phyloP scores from a whole-genome alignment of 1,284 basidiomycete species.

The Sporisorium graminicola region DNA sequence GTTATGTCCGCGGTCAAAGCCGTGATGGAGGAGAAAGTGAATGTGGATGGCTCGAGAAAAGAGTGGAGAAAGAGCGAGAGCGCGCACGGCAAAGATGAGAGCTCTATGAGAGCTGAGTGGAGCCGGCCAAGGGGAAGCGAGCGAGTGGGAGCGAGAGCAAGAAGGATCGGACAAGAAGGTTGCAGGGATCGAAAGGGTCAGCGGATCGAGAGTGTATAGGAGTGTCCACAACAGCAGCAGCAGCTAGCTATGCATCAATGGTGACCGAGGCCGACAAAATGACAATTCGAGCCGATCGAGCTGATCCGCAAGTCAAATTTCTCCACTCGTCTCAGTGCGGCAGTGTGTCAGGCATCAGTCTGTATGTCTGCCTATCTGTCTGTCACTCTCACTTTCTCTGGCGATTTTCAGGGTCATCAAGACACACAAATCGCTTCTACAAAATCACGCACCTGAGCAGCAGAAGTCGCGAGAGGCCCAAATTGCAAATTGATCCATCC shows the following conservation, averaged over 20 bases:
- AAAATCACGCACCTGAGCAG: background rate
- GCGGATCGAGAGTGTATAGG: too few relatives aligned
- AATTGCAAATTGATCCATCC: background rate
- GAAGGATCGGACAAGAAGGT: background rate
- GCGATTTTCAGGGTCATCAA: slow-evolving; percentile 1
- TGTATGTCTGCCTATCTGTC: background rate
- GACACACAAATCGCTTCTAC: too few relatives aligned
- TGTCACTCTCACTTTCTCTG: background rate
- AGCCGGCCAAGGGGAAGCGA: too few relatives aligned
- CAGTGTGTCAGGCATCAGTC: background rate
- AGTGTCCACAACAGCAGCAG: background rate
- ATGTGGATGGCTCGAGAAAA: background rate
- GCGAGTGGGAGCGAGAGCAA: background rate
- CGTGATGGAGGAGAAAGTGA: background rate
- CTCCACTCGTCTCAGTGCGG: background rate
- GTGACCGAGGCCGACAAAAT: background rate
- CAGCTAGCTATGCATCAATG: background rate
- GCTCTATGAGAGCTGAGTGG: background rate
- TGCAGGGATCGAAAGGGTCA: too few relatives aligned
- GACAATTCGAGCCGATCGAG: background rate
- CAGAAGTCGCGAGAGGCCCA: background rate
- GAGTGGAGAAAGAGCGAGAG: background rate
- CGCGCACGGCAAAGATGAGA: background rate
- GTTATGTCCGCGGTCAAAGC: background rate
- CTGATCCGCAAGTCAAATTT: background rate